phyloP scores from a whole-genome alignment of 495 filamentous ascomycete genomes.

The Viridothelium virens region DNA sequence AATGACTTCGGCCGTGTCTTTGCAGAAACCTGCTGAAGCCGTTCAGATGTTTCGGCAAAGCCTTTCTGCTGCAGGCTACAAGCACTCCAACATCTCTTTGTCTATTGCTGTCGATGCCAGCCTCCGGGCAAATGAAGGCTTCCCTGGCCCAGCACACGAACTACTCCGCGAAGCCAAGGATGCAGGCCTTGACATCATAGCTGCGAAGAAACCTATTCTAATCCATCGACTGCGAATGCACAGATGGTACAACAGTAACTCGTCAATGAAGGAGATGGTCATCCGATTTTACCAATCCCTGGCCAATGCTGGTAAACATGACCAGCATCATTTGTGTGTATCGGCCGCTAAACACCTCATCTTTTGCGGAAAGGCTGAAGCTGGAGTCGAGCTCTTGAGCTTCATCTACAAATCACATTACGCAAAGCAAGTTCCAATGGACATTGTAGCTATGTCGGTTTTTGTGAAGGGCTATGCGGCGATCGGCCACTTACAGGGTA shows the following conservation, averaged over 20 bases:
- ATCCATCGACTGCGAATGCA: conserved; percentile 20
- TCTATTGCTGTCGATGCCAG: conserved; percentile 24
- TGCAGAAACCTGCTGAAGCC: conserved; percentile 8
- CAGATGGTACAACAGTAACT: neutral
- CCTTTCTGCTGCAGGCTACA: conserved; percentile 18
- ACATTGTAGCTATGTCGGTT: conserved; percentile 22
- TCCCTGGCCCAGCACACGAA: conserved; percentile 11
- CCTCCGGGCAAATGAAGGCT: conserved; percentile 15
- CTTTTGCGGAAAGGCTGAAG: neutral
- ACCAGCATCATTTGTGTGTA: conserved; percentile 21
- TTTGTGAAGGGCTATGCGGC: conserved; percentile 20
- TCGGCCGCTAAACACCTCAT: conserved; percentile 23
- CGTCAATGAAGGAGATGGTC: neutral
- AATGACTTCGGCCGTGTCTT: conserved; percentile 21
- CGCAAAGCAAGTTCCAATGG: conserved; percentile 13
- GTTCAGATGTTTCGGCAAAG: conserved; percentile 16
- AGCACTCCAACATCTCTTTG: conserved; percentile 15
- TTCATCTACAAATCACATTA: conserved; percentile 18
- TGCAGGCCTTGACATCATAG: conserved; percentile 23
- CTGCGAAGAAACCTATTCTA: neutral
- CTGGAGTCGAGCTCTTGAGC: conserved; percentile 19
- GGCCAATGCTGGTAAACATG: conserved; percentile 15
- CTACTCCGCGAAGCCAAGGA: conserved; percentile 15
- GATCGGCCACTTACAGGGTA: conserved; percentile 14
- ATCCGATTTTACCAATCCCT: conserved; percentile 24